These are phyloP conservation scores for Candida nemodendra DNA, from an alignment of 805 yeast species.

Conservation along the genomic window DNA sequence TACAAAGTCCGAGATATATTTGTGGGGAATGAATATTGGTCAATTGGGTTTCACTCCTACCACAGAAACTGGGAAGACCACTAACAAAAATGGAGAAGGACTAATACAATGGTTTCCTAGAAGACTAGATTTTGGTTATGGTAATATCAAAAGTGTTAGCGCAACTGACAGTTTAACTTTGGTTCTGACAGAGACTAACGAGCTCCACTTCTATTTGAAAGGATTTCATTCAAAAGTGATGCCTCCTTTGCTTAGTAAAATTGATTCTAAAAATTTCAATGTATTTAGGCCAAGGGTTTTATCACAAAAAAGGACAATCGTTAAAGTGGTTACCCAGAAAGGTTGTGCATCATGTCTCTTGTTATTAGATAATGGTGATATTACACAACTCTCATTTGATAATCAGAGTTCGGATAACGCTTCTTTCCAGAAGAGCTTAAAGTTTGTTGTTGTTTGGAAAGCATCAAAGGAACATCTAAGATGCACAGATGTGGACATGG, in stretches of 20 bases:
- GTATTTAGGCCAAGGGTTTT: conserved; percentile 51
- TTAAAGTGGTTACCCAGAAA: conserved; percentile 34
- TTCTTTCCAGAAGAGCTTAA: conserved; percentile 41
- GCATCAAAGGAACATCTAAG: conserved; percentile 56
- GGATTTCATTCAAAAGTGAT: conserved; percentile 53
- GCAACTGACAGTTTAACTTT: conserved; percentile 72
- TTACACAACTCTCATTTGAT: conserved; percentile 39
- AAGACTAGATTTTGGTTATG: conserved; percentile 42
- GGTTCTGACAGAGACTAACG: conserved; percentile 55
- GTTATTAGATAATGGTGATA: conserved; percentile 59
- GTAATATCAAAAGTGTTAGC: conserved; percentile 50
- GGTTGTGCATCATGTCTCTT: conserved; percentile 46
- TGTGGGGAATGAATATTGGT: conserved; percentile 83
- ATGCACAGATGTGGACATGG: conserved; percentile 66
- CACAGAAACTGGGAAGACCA: conserved; percentile 14
- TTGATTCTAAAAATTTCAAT: conserved; percentile 47
- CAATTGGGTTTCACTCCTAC: conserved; percentile 62
- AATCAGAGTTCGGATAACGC: conserved; percentile 30
- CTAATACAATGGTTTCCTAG: conserved; percentile 15
- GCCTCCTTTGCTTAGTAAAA: conserved; percentile 31
- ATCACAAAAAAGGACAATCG: conserved; percentile 38
- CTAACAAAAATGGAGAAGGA: conserved; percentile 6
- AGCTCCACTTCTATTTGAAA: conserved; percentile 59
- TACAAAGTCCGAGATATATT: conserved; percentile 44
- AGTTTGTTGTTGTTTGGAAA: conserved; percentile 55